These are phyloP conservation scores for Malassezia vespertilionis DNA, from an alignment of 1,284 basidiomycete species.

Conservation along the genomic window DNA sequence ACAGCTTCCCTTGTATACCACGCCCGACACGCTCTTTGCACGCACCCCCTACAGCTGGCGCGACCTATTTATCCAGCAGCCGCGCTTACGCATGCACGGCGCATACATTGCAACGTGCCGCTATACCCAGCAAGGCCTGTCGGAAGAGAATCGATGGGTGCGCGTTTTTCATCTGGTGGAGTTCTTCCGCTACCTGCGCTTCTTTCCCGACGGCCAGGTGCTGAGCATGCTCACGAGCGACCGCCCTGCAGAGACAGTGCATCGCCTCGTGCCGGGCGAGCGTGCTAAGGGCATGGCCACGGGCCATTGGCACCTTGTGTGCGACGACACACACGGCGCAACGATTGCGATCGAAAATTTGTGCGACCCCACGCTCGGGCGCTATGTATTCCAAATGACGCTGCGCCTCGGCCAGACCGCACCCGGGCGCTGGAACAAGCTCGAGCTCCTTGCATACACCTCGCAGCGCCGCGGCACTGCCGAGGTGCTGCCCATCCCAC, in stretches of 20 bases:
- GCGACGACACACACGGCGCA: conserved; percentile 13
- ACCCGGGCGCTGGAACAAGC: conserved; percentile 62
- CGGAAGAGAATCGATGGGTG: conserved; percentile 40
- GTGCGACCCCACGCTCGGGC: conserved; percentile 46
- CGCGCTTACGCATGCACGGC: conserved; percentile 40
- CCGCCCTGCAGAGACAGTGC: conserved; percentile 64
- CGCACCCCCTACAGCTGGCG: conserved; percentile 32
- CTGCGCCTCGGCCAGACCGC: conserved; percentile 66
- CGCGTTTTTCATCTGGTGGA: conserved; percentile 42
- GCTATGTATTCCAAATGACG: conserved; percentile 76
- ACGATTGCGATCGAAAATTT: conserved; percentile 37
- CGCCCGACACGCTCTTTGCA: conserved; percentile 17
- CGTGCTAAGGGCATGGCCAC: conserved; percentile 59
- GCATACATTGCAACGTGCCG: conserved; percentile 42
- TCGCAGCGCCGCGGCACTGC: conserved; percentile 58
- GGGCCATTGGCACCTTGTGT: conserved; percentile 49
- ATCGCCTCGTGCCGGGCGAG: conserved; percentile 62
- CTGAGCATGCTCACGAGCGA: conserved; percentile 78
- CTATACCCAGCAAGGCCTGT: conserved; percentile 37
- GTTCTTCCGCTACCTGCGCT: conserved; percentile 71
- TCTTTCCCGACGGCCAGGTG: conserved; percentile 74
- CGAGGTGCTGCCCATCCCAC: conserved; percentile 59
- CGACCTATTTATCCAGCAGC: conserved; percentile 37
- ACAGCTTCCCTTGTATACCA: neutral
- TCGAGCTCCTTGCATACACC: conserved; percentile 65